A percentile compares a stretch with the other conserved stretches of the same genome.
Conservation (phyloP, 768 basidiomycete genomes). For the Sarcodon aspratus region DNA sequence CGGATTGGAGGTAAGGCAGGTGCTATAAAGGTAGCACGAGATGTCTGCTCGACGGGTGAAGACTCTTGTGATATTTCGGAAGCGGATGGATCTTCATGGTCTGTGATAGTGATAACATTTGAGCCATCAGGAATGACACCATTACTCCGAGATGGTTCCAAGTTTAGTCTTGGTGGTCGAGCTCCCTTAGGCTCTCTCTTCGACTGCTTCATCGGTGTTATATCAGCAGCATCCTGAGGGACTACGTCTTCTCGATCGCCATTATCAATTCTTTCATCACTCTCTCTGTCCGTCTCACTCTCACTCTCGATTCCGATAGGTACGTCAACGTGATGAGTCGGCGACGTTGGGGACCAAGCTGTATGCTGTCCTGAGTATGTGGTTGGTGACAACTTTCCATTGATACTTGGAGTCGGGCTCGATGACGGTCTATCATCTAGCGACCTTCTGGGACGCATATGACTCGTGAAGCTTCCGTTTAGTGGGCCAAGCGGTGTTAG, state of each 20-base stretch:
- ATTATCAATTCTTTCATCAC: slow-evolving; percentile 20
- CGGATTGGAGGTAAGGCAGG: slow-evolving; percentile 85
- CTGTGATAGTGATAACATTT: slow-evolving; percentile 24
- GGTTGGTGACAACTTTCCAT: background rate
- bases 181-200: slow-evolving; percentile 22
- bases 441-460: slow-evolving; percentile 5
- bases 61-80: slow-evolving; percentile 30
- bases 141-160: slow-evolving; percentile 8
- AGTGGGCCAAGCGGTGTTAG: background rate
- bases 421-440: slow-evolving; percentile 8
- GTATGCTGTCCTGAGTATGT: background rate
- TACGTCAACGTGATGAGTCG: slow-evolving; percentile 55
- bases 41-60: slow-evolving; percentile 53
- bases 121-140: slow-evolving; percentile 11
- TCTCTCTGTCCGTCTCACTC: slow-evolving; percentile 58
- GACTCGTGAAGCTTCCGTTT: slow-evolving; percentile 9
- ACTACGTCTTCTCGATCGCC: slow-evolving; percentile 8
- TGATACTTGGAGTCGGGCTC: background rate
- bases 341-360: slow-evolving; percentile 36
- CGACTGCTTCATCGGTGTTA: slow-evolving; percentile 33
- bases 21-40: slow-evolving; percentile 70
- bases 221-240: slow-evolving; percentile 9
- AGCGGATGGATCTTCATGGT: slow-evolving; percentile 12
- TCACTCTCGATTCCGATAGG: slow-evolving; percentile 66
- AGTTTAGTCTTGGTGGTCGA: slow-evolving; percentile 18